These are phyloP conservation scores for Beauveria bassiana DNA, from an alignment of 2,329 filamentous ascomycete species.

Conservation along the genomic window DNA sequence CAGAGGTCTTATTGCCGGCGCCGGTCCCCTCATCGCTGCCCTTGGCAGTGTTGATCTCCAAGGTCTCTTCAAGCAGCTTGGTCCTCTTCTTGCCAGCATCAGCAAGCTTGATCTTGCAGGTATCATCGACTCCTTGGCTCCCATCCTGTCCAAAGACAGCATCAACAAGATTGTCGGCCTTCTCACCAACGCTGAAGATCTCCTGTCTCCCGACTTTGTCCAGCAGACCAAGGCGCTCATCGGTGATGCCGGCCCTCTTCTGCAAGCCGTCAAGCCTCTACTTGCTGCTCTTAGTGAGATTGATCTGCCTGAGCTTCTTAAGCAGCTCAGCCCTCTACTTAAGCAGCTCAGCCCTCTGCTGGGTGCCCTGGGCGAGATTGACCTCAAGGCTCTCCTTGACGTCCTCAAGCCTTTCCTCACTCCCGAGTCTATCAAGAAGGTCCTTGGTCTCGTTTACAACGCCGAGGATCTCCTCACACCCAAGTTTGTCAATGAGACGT, in stretches of 20 bases:
- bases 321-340: constrained; percentile 20
- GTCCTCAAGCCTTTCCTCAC: constrained; percentile 26
- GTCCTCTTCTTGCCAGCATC: constrained; percentile 29
- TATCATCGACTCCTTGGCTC: constrained; percentile 27
- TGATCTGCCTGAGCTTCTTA: constrained; percentile 28
- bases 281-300: constrained; percentile 26
- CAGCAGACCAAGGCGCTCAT: constrained; percentile 13
- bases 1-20: constrained; percentile 29
- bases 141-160: constrained; percentile 32
- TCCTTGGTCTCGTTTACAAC: constrained; percentile 27
- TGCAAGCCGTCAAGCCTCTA: constrained; percentile 28
- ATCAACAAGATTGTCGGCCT: constrained; percentile 24
- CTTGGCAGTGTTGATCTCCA: constrained; percentile 30
- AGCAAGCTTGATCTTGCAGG: constrained; percentile 27
- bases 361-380: constrained; percentile 31
- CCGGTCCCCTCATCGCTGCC: constrained; percentile 28
- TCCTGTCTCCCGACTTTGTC: constrained; percentile 6
- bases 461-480: constrained; percentile 26
- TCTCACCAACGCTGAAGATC: constrained; percentile 3
- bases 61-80: constrained; percentile 26
- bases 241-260: constrained; percentile 6
- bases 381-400: constrained; percentile 18
- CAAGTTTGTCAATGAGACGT: constrained; percentile 24
- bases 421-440: constrained; percentile 23
- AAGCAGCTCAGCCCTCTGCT: constrained; percentile 17